Base-by-base conservation (phyloP, 257 asterid species). In the Eucommia ulmoides region DNA sequence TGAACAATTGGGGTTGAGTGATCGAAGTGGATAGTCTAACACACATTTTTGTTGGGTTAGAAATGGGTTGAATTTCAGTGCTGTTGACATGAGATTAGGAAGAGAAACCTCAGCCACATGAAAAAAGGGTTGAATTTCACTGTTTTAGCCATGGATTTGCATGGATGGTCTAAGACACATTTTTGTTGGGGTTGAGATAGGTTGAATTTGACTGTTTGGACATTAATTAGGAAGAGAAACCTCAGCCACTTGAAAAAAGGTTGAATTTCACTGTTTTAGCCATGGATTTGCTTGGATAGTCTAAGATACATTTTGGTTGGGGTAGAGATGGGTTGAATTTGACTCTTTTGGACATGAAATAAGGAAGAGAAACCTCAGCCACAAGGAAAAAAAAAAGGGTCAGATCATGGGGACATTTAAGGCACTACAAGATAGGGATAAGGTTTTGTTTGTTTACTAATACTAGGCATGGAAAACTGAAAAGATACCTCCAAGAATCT, bases 351-450 rank as follows among this genome's bases (percentile, higher is more conserved):
- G 38, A 26, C 11, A 35, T 15, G 16, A 35, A 18, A 35, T 15
- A 10, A 35, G 16, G 11, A 11, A 35, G 16, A 6, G 38, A 26
- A 35, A 35, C 44, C 11, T 4, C 14, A 35, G 10, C 1, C 7
- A 29, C 38, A 14, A 29, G 38, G 38, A 8, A 75, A 70, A 55
- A 59, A 52, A 41, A 33, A 44, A 1, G 2, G 53, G 68, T 63
- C 78, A 66, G 49, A 68, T 71, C 71, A 74, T 61, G 65, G 50
- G 63, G 44, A 58, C 44, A 42, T 59, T 44, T 56, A 70, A 73
- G 54, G 58, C 25, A 54, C 2, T 84, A 82, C 79, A 79, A 77
- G 96, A 85, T 82, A 76, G 72, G 66, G 73, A n/a, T n/a, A n/a
- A n/a, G n/a, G n/a, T n/a, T n/a, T n/a, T n/a, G n/a, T n/a, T n/a